Base-by-base conservation (phyloP, 176 grass and related monocot species). In the Lolium perenne region DNA sequence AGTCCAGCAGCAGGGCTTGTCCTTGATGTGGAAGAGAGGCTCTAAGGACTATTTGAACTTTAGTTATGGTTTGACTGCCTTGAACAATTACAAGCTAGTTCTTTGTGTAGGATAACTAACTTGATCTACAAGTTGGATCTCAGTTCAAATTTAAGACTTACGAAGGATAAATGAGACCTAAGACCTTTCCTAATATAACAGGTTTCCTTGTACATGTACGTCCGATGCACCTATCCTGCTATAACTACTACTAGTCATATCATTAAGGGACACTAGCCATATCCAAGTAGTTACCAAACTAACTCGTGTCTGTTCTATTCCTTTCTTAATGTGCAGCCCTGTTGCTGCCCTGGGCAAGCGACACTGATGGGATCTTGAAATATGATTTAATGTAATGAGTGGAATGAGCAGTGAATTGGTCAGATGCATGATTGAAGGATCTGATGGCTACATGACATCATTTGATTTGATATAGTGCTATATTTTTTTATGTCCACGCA, bases 401-500 rank as follows among this genome's bases (percentile, higher is more conserved):
- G 32, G 35, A 32, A 71, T 0, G 13, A 71, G 67, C 13, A 25
- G 32, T 13, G 9, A 82, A 77, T 77, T 38, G 16, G 65, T 56
- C 66, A 71, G 67, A 57, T 70, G 40, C 2, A 25, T 72, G 21
- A 45, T 57, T 83, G 8, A 45, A 71, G 49, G 20, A 73, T 40
- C 51, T 23, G 32, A 70, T 29, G 50, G 15, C 48, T 76, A 55
- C 25, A 76, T 32, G 49, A 76, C 35, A 55, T 76, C 47, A 71
- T 82, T 14, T 82, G 38, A 82, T 71, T 82, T 56, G 29, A 22
- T 59, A 59, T 78, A 78, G 17, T n/a, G 18, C 76, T 59, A 59
- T 54, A 41, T 14, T 41, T 41, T 45, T 78, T 45, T 29, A 46
- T 62, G 57, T 56, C 9, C 77, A 79, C 1, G 8, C 77, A 79